Base-by-base conservation (phyloP, 2,329 filamentous ascomycete genomes). In the Westerdykella ornata region DNA sequence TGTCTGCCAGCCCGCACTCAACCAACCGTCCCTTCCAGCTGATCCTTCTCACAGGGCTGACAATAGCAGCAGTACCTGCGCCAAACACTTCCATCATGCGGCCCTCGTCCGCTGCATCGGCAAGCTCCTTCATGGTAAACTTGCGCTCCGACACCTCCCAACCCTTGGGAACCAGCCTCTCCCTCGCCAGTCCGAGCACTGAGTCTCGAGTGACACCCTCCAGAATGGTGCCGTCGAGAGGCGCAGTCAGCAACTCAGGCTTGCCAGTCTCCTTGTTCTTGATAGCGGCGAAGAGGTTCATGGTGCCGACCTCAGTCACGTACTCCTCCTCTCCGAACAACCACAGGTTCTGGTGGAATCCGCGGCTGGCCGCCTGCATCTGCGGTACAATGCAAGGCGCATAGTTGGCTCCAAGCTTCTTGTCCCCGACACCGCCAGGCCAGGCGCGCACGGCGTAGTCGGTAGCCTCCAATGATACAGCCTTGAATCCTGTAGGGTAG, bases 371-470 rank as follows among this genome's bases (percentile, higher is more conserved):
- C 32, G 92, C 92, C 69, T 95, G 80, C 58, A 92, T 79, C 71
- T 98, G 92, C 14, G 92, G 92, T n/a, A 97, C 74, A 59, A 98
- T 90, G 73, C 92, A 97, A 5, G 92, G 92, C n/a, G 92, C 92
- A 67, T 98, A 98, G 78, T 98, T 98, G 60, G 90, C 92, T 47
- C 92, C 92, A 26, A 98, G 81, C 74, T 98, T 98, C 80, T 92
- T 94, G 74, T 97, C 88, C 57, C 92, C 92, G 22, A 96, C 90
- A 63, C 92, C 92, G 46, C 92, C 92, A 35, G 92, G 92, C 92
- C 92, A 98, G 43, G 92, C 92, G 53, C 92, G 88, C 47, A 96
- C 88, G 41, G 90, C 90, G 68, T 96, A 95, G 71, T 94, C 85
- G 39, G 92, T 97, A 18, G 92, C 92, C 72, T 97, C 92, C 41